Conservation (phyloP, 768 basidiomycete genomes). For the Mycena amicta region DNA sequence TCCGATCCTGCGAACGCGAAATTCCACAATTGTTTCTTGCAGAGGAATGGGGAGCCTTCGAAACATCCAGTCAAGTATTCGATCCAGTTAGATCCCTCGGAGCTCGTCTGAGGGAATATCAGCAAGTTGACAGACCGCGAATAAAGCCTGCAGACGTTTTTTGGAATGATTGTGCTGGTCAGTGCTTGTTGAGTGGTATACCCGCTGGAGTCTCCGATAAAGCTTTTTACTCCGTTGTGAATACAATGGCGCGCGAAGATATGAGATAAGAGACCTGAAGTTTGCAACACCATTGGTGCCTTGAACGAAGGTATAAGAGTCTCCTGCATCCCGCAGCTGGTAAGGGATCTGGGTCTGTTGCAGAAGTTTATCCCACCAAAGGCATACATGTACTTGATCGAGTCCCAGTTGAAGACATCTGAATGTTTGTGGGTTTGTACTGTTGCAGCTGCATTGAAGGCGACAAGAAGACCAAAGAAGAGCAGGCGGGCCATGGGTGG, state of each 20-base stretch:
- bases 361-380: too few species aligned
- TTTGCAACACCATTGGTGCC: slow-evolving; percentile 51
- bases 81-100: slow-evolving; percentile 57
- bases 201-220: slow-evolving; percentile 50
- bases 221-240: too few species aligned
- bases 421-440: neutral
- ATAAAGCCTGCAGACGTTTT: slow-evolving; percentile 36
- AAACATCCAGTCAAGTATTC: slow-evolving; percentile 58
- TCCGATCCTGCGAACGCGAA: slow-evolving; percentile 59
- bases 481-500: neutral
- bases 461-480: neutral
- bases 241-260: too few species aligned
- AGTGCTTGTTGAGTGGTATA: slow-evolving; percentile 47
- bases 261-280: too few species aligned
- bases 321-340: too few species aligned
- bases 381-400: slow-evolving; percentile 48
- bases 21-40: slow-evolving; percentile 53
- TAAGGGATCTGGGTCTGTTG: too few species aligned
- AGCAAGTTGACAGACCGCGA: neutral
- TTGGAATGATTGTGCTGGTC: slow-evolving; percentile 45
- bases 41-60: slow-evolving; percentile 43
- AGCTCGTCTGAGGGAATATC: slow-evolving; percentile 45
- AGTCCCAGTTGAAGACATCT: slow-evolving; percentile 42
- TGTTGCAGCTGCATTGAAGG: neutral
- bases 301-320: slow-evolving; percentile 59